Conservation (phyloP, 768 basidiomycete species). For the Coprinellus micaceus region DNA sequence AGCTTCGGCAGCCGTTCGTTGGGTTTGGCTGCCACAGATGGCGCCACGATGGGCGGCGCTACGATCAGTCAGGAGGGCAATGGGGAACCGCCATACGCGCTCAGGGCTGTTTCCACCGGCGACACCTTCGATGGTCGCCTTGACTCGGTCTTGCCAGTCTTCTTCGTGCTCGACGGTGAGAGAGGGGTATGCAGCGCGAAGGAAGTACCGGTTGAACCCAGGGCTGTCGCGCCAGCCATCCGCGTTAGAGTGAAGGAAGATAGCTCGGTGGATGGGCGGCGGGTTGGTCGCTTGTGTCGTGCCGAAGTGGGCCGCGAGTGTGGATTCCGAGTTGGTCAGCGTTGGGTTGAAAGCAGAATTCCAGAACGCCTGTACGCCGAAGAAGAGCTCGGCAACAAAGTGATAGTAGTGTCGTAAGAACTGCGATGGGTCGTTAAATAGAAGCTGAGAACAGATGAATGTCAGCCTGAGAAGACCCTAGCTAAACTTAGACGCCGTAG, state of each 20-base stretch:
- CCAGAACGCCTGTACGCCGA: conserved; percentile 77
- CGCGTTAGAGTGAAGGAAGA: conserved; percentile 61
- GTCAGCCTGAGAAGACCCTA: not conserved
- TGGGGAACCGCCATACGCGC: conserved; percentile 69
- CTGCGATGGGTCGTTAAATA: conserved; percentile 68
- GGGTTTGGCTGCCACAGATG: conserved; percentile 59
- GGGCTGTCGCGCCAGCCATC: conserved; percentile 73
- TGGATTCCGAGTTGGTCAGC: not conserved
- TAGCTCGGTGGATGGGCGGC: conserved; percentile 61
- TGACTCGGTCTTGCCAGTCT: conserved; percentile 69
- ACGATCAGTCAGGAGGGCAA: conserved; percentile 67
- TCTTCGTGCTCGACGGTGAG: conserved; percentile 61
- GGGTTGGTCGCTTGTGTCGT: conserved; percentile 25
- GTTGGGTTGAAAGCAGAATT: conserved; percentile 43
- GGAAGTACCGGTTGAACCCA: conserved; percentile 73
- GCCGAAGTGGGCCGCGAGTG: conserved; percentile 3
- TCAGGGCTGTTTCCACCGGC: conserved; percentile 16
- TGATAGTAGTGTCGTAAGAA: conserved; percentile 89
- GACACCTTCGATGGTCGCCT: conserved; percentile 21
- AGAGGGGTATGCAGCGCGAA: conserved; percentile 71
- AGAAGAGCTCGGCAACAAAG: conserved; percentile 75
- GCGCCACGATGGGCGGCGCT: conserved; percentile 71
- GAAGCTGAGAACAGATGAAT: conserved; percentile 30
- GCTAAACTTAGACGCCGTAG: not conserved
- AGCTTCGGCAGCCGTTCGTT: conserved; percentile 71